Percentiles rank a stretch among this genome's conserved stretches.
Conservation (phyloP, 2,329 filamentous ascomycete species). For the Pseudopyricularia cyperi region DNA sequence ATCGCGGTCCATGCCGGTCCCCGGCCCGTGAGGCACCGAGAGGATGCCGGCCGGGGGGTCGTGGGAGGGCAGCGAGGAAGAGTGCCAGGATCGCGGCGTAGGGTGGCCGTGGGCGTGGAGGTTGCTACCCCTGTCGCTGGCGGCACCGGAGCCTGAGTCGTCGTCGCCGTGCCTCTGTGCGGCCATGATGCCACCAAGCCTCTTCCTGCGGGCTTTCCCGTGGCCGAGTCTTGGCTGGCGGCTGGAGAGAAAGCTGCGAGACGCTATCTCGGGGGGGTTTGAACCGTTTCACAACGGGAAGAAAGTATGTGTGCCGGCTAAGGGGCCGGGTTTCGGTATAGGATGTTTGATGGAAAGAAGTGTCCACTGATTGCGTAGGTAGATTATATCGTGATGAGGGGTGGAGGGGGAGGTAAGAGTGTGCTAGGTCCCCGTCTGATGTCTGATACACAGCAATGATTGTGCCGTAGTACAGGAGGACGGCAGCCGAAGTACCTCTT, state of each 20-base stretch:
- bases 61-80: background rate
- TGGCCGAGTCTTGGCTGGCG: background rate
- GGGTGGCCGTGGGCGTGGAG: background rate
- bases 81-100: background rate
- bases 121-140: background rate
- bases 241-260: background rate
- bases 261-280: background rate
- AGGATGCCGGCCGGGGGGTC: constrained; percentile 27
- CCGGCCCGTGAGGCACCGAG: constrained; percentile 40
- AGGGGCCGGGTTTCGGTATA: too few species aligned
- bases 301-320: too few species aligned
- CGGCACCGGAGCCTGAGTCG: background rate
- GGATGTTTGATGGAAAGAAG: too few species aligned
- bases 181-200: background rate
- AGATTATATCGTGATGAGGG: too few species aligned
- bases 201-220: background rate
- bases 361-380: too few species aligned
- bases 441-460: too few species aligned
- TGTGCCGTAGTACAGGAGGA: too few species aligned
- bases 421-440: too few species aligned
- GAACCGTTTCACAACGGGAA: too few species aligned
- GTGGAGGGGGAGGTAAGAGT: too few species aligned
- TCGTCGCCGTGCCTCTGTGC: background rate
- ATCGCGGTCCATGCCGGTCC: constrained; percentile 36
- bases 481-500: too few species aligned